These are phyloP conservation scores for Candida piceae DNA, from an alignment of 805 yeast species.

Conservation along the genomic window DNA sequence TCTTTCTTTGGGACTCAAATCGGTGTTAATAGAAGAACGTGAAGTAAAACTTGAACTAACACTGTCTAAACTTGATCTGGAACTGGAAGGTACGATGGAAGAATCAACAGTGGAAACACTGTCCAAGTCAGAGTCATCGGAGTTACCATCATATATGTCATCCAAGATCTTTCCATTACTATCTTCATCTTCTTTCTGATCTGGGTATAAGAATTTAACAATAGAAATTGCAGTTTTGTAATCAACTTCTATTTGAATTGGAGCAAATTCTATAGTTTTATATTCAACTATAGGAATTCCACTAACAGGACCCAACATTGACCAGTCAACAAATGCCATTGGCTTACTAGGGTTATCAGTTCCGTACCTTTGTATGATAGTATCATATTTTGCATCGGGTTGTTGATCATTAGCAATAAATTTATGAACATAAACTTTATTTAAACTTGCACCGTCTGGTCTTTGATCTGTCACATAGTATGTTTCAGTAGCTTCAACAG, in stretches of 20 bases:
- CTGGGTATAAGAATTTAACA: conserved; percentile 33
- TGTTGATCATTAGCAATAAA: conserved; percentile 70
- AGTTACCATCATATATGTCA: neutral
- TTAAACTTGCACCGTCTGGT: conserved; percentile 64
- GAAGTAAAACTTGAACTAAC: neutral
- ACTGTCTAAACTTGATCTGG: conserved; percentile 8
- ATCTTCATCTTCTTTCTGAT: conserved; percentile 1
- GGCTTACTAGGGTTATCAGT: conserved; percentile 20
- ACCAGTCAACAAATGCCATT: conserved; percentile 45
- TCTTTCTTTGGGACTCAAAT: conserved; percentile 1
- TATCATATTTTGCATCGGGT: conserved; percentile 56
- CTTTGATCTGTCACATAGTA: conserved; percentile 57
- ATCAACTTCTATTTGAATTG: conserved; percentile 55
- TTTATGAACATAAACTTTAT: conserved; percentile 55
- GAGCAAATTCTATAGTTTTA: conserved; percentile 45
- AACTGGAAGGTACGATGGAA: neutral
- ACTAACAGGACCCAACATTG: conserved; percentile 53
- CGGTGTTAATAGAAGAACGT: neutral
- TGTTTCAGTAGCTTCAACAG: conserved; percentile 61
- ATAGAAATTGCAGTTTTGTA: conserved; percentile 46
- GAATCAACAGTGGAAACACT: neutral
- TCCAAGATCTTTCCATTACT: conserved; percentile 1
- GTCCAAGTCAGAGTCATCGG: conserved; percentile 4
- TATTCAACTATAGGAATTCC: conserved; percentile 55
- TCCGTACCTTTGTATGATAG: conserved; percentile 45